A percentile compares a stretch with the other conserved stretches of the same genome.
Evolutionary conservation across 495 filamentous ascomycete genomes (phyloP).

Genomic region (Tuber indicum): DNA sequence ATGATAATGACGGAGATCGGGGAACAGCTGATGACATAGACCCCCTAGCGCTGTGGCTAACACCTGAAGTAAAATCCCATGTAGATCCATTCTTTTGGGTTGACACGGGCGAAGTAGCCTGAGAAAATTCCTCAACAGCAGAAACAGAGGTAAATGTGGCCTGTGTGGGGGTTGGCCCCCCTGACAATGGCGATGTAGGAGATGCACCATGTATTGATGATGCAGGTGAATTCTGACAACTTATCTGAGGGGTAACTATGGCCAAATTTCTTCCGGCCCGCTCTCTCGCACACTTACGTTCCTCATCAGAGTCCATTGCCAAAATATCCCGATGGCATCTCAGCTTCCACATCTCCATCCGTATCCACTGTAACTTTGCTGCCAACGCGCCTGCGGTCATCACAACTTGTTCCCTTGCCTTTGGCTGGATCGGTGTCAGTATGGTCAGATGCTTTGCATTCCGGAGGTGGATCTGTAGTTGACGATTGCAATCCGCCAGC

Average conservation of each 20-base stretch:
- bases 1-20: constrained; percentile 34
- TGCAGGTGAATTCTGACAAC: constrained; percentile 36
- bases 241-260: constrained; percentile 40
- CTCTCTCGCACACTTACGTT: constrained; percentile 46
- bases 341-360: constrained; percentile 87
- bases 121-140: constrained; percentile 34
- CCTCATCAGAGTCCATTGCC: constrained; percentile 74
- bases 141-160: constrained; percentile 32
- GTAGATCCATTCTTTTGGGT: constrained; percentile 48
- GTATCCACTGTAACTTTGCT: constrained; percentile 83
- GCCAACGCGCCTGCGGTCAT: constrained; percentile 77
- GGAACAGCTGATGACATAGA: constrained; percentile 40
- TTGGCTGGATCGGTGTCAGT: constrained; percentile 76
- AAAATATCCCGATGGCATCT: constrained; percentile 88
- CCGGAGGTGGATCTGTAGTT: constrained; percentile 72
- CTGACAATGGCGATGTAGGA: constrained; percentile 24
- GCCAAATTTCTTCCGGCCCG: constrained; percentile 42
- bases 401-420: constrained; percentile 77
- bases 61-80: constrained; percentile 48
- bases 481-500: constrained; percentile 61
- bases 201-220: constrained; percentile 39
- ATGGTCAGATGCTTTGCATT: constrained; percentile 92
- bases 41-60: constrained; percentile 35
- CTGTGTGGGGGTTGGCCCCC: constrained; percentile 35
- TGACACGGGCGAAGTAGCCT: constrained; percentile 38